A percentile compares a stretch with the other conserved stretches of the same genome.
phyloP scores from a whole-genome alignment of 495 filamentous ascomycete genomes.

The Hypoxylon fuscum region DNA sequence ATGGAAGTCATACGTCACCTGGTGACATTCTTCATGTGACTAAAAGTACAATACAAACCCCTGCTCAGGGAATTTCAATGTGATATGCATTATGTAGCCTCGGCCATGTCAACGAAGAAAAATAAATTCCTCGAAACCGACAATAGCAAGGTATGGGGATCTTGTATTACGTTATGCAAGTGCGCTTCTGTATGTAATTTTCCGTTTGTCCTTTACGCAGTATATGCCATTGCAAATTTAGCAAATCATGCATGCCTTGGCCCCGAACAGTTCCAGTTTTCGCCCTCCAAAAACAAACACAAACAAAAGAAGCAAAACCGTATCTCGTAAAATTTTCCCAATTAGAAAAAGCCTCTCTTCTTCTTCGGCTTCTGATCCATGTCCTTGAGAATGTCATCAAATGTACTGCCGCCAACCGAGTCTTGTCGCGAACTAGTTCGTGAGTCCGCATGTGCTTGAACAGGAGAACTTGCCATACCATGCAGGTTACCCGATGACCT shows the following conservation, averaged over 20 bases:
- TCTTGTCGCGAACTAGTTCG: conserved; percentile 50
- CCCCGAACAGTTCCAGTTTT: conserved; percentile 4
- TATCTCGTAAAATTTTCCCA: no score
- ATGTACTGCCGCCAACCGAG: conserved; percentile 60
- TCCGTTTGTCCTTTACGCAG: conserved; percentile 14
- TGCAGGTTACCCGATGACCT: conserved; percentile 43
- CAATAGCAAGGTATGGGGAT: conserved; percentile 1
- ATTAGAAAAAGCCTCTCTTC: conserved; percentile 55
- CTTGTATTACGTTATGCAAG: conserved; percentile 24
- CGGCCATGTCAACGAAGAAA: conserved; percentile 6
- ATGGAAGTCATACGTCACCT: conserved; percentile 28
- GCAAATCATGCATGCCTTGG: conserved; percentile 28
- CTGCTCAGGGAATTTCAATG: conserved; percentile 6
- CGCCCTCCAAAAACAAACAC: no score
- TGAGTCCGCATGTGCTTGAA: conserved; percentile 23
- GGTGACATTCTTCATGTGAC: conserved; percentile 21
- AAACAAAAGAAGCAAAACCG: no score
- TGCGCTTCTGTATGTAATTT: conserved; percentile 23
- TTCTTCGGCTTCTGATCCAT: conserved; percentile 55
- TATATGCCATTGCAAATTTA: conserved; percentile 25
- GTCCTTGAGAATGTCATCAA: conserved; percentile 71
- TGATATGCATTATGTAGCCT: conserved; percentile 12
- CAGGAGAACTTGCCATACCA: conserved; percentile 30
- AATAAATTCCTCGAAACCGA: conserved; percentile 12
- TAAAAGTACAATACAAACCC: conserved; percentile 1